phyloP scores from a whole-genome alignment of 352 stramenopile genomes.

The Pythium rhizo-oryzae region DNA sequence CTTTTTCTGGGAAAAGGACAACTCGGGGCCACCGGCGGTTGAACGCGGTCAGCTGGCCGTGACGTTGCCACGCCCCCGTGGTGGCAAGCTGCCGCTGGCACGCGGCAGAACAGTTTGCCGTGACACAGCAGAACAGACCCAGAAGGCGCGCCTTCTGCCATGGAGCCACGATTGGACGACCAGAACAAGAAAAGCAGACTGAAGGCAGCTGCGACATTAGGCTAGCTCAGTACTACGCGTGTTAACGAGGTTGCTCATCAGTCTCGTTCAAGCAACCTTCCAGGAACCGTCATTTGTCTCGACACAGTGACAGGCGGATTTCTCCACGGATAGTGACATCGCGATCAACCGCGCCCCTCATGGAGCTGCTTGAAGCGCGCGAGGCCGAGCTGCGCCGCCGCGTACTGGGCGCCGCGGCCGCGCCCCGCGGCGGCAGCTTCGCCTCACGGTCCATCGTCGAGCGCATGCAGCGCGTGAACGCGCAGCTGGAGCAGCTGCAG shows the following conservation, averaged over 20 bases:
- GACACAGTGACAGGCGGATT: not conserved
- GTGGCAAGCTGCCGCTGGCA: not conserved
- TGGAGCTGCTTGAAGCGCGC: constrained; percentile 62
- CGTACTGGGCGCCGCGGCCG: constrained; percentile 2
- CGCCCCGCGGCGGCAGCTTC: constrained; percentile 20
- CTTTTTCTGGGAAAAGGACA: not conserved
- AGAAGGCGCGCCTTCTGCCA: not conserved
- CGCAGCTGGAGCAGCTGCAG: constrained; percentile 33
- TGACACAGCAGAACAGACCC: constrained; percentile 7
- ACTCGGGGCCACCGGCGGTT: not conserved
- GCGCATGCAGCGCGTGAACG: constrained; percentile 26
- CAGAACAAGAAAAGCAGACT: not conserved
- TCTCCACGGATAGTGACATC: not conserved
- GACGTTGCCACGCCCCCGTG: not conserved
- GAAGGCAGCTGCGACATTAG: not conserved
- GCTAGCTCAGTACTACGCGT: not conserved
- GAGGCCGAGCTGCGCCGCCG: constrained; percentile 41
- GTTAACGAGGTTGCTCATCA: too few relatives aligned
- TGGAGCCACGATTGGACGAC: not conserved
- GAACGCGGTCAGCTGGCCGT: constrained; percentile 6
- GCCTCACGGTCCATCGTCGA: constrained; percentile 33
- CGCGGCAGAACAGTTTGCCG: not conserved
- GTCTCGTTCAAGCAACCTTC: not conserved
- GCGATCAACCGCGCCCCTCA: constrained; percentile 2
- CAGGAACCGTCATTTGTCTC: not conserved